A percentile compares a stretch with the other conserved stretches of the same genome.
These are phyloP conservation scores for Larix sibirica DNA, from an alignment of 83 land plant genomes.

Conservation along the genomic window DNA sequence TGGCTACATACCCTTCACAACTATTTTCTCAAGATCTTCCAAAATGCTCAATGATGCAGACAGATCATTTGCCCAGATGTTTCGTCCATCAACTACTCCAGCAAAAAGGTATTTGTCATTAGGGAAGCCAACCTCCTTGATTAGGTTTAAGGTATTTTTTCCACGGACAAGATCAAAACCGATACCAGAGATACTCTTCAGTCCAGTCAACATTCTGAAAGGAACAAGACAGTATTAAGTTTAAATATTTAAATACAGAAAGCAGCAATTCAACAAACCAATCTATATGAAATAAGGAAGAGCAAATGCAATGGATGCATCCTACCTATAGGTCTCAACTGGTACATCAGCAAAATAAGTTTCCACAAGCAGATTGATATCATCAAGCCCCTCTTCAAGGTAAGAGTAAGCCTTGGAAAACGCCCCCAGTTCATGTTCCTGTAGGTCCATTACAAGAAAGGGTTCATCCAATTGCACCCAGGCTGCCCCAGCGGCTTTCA, in stretches of 20 bases:
- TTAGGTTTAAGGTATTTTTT: conserved; percentile 51
- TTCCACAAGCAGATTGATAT: conserved; percentile 28
- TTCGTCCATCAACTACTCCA: conserved; percentile 84
- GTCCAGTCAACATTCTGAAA: conserved; percentile 22
- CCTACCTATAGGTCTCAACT: conserved; percentile 63
- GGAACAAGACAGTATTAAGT: too few relatives aligned
- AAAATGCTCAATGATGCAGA: conserved; percentile 44
- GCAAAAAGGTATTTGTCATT: conserved; percentile 62
- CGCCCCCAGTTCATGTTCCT: conserved; percentile 22
- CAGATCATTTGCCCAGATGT: conserved; percentile 77
- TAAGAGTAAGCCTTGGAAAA: conserved; percentile 41
- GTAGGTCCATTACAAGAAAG: conserved; percentile 39
- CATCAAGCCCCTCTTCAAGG: neutral
- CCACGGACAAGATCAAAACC: conserved; percentile 65
- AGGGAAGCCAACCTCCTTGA: conserved; percentile 63
- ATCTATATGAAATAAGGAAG: neutral
- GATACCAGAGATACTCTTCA: conserved; percentile 54
- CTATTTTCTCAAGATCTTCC: conserved; percentile 27
- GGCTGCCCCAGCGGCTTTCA: conserved; percentile 40
- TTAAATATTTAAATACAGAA: too few relatives aligned
- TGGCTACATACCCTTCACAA: conserved; percentile 49
- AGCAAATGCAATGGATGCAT: neutral
- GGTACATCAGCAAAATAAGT: conserved; percentile 92
- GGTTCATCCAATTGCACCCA: conserved; percentile 55
- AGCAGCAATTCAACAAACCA: too few relatives aligned